phyloP scores from a whole-genome alignment of 441 rosid species.

The Erysimum pusillum region DNA sequence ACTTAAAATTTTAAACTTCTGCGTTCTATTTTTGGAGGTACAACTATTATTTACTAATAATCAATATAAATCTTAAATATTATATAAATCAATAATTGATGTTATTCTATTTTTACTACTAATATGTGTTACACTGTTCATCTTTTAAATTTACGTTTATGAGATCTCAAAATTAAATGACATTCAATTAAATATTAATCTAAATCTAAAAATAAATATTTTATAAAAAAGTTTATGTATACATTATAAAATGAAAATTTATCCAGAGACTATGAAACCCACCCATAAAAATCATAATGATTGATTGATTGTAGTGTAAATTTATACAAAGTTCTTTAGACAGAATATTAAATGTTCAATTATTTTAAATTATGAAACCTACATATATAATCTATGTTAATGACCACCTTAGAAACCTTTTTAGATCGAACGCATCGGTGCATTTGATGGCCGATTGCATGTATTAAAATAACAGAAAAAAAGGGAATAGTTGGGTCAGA shows the following conservation, averaged over 20 bases:
- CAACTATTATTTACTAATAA: neutral
- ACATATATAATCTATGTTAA: neutral
- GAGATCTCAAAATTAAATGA: neutral
- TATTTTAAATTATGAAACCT: neutral
- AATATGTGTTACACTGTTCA: neutral
- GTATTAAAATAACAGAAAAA: too few species aligned
- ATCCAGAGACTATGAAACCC: conserved; percentile 15
- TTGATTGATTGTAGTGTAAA: neutral
- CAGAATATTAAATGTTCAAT: neutral
- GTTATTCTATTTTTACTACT: neutral
- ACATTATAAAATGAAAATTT: neutral
- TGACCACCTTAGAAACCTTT: neutral
- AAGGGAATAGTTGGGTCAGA: too few species aligned
- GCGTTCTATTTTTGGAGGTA: conserved; percentile 8
- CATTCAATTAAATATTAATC: neutral
- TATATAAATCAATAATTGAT: conserved; percentile 3
- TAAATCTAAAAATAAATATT: neutral
- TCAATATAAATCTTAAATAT: neutral
- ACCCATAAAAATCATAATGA: neutral
- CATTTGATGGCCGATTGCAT: too few species aligned
- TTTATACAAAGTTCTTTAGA: neutral
- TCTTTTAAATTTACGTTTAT: neutral
- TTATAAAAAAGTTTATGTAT: neutral
- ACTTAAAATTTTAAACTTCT: neutral
- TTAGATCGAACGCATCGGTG: neutral